Conservation (phyloP, 1,284 basidiomycete species). For the Melampsora larici-populina region DNA sequence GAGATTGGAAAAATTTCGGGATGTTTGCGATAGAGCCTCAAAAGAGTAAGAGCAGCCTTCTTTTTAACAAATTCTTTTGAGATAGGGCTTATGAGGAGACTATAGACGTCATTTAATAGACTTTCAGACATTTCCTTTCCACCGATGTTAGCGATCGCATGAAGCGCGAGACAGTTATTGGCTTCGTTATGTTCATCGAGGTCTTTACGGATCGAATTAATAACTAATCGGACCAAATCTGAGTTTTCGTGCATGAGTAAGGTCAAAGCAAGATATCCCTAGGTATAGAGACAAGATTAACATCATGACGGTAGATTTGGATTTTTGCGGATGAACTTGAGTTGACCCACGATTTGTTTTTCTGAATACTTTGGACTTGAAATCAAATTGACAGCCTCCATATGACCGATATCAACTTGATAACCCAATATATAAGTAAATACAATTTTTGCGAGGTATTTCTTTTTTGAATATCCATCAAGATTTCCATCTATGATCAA, state of each 20-base stretch:
- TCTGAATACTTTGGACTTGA: conserved; percentile 93
- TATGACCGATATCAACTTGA: conserved; percentile 97
- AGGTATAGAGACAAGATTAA: not conserved
- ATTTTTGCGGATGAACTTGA: not conserved
- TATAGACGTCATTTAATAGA: conserved; percentile 85
- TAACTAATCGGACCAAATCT: conserved; percentile 87
- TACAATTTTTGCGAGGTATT: conserved; percentile 85
- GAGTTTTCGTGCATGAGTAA: conserved; percentile 98
- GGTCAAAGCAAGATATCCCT: conserved; percentile 97
- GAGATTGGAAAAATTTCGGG: conserved; percentile 85
- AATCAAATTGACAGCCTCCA: conserved; percentile 98
- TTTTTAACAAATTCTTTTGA: conserved; percentile 95
- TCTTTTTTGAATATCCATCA: conserved; percentile 98
- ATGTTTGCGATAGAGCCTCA: conserved; percentile 91
- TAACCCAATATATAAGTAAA: conserved; percentile 99
- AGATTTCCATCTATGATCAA: conserved; percentile 75
- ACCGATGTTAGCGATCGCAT: conserved; percentile 97
- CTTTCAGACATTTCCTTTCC: conserved; percentile 98
- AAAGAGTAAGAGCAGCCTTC: conserved; percentile 90
- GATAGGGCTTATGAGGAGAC: conserved; percentile 93
- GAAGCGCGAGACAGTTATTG: conserved; percentile 91
- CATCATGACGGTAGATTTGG: conserved; percentile 3
- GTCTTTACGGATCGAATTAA: conserved; percentile 97
- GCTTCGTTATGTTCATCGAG: conserved; percentile 91
- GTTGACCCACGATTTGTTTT: conserved; percentile 85